Evolutionary conservation across 2,329 filamentous ascomycete species (phyloP).

Genomic region (Juglanconis juglandina): DNA sequence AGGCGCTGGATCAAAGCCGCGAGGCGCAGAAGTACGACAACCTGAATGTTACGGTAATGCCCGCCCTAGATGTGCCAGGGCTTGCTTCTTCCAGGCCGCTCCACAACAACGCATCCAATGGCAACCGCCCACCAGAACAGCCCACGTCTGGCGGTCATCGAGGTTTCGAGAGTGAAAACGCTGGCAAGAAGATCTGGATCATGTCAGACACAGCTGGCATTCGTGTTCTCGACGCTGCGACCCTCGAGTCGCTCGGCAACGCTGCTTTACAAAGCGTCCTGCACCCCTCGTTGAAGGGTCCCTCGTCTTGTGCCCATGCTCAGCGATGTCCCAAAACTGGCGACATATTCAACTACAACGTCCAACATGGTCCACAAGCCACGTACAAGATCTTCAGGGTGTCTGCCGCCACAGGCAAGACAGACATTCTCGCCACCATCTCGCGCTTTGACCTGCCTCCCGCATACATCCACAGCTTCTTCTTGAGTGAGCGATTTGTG

Average conservation of each 20-base stretch:
- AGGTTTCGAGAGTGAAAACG: too few relatives aligned
- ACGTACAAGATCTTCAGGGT: conserved; percentile 69
- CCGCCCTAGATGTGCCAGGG: conserved; percentile 1
- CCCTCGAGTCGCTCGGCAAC: conserved; percentile 68
- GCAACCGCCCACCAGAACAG: conserved; percentile 29
- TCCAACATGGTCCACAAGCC: conserved; percentile 54
- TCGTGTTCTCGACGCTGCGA: conserved; percentile 64
- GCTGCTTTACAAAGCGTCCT: conserved; percentile 54
- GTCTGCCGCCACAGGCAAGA: conserved; percentile 59
- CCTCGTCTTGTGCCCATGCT: conserved; percentile 67
- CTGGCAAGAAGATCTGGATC: conserved; percentile 46
- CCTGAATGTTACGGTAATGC: conserved; percentile 61
- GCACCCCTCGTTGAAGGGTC: conserved; percentile 66
- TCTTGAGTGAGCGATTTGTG: conserved; percentile 67
- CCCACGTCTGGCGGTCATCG: not conserved
- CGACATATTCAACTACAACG: conserved; percentile 78
- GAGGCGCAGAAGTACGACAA: conserved; percentile 45
- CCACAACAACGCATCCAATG: conserved; percentile 19
- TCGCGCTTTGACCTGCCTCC: conserved; percentile 44
- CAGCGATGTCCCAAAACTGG: conserved; percentile 69
- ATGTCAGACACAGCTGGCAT: conserved; percentile 54
- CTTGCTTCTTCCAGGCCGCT: not conserved
- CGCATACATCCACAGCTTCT: conserved; percentile 81
- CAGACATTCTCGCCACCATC: conserved; percentile 69
- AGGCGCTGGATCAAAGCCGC: conserved; percentile 24